phyloP scores from a whole-genome alignment of 1,284 basidiomycete species.

The Ustilago bromivora region DNA sequence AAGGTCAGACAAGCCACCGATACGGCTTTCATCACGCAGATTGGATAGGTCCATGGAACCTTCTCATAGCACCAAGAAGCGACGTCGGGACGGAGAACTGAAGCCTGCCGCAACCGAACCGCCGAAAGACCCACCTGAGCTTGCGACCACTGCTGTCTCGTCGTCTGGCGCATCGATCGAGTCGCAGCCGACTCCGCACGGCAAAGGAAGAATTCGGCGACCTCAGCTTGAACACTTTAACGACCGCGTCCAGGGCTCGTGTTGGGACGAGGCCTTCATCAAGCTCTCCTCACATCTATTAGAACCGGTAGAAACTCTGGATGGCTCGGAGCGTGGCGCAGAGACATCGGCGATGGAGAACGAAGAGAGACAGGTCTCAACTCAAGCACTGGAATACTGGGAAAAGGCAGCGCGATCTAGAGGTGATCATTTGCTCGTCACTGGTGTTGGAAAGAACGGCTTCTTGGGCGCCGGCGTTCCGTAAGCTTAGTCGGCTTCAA shows the following conservation, averaged over 20 bases:
- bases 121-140: background rate
- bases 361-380: background rate
- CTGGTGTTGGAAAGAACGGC: conserved; percentile 44
- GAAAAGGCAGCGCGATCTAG: conserved; percentile 30
- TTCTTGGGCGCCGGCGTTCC: conserved; percentile 22
- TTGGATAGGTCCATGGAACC: background rate
- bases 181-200: background rate
- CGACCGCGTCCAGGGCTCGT: conserved; percentile 34
- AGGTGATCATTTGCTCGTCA: conserved; percentile 45
- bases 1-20: background rate
- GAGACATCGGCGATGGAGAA: background rate
- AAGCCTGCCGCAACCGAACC: background rate
- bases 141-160: background rate
- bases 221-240: conserved; percentile 34
- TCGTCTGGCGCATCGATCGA: background rate
- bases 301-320: background rate
- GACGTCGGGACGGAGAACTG: background rate
- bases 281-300: background rate
- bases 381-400: conserved; percentile 25
- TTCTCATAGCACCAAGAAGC: background rate
- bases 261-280: conserved; percentile 29
- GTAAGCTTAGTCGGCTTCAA: background rate
- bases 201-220: conserved; percentile 1
- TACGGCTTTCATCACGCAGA: background rate
- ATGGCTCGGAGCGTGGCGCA: background rate